phyloP scores from a whole-genome alignment of 2,329 filamentous ascomycete species.

The Pseudocercospora pini-densiflorae region DNA sequence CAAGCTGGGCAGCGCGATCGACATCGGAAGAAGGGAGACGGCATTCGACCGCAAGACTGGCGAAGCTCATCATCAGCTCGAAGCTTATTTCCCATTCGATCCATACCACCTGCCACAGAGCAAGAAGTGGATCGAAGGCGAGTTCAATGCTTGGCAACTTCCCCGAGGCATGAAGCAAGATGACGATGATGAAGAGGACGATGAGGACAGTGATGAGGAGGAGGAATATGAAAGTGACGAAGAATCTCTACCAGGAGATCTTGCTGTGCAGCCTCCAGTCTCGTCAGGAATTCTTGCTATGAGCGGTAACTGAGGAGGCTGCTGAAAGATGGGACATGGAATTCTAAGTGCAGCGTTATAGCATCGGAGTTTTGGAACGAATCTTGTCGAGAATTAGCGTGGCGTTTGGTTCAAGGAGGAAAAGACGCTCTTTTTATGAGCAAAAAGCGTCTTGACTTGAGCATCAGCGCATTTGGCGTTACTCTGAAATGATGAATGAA shows the following conservation, averaged over 20 bases:
- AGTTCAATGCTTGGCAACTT: slow-evolving; percentile 81
- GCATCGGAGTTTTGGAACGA: slow-evolving; percentile 18
- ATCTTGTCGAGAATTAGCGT: slow-evolving; percentile 13
- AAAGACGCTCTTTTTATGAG: slow-evolving; percentile 21
- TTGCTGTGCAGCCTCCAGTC: slow-evolving; percentile 23
- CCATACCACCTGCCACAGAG: slow-evolving; percentile 90
- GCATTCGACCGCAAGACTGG: slow-evolving; percentile 61
- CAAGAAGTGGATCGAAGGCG: slow-evolving; percentile 82
- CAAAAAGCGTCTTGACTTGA: slow-evolving; percentile 28
- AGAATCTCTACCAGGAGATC: slow-evolving; percentile 31
- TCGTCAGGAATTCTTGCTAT: slow-evolving; percentile 21
- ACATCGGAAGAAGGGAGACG: slow-evolving; percentile 60
- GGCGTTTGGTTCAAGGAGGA: slow-evolving; percentile 31
- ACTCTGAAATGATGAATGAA: background rate
- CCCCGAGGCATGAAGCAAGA: slow-evolving; percentile 67
- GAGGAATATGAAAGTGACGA: slow-evolving; percentile 40
- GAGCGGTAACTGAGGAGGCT: slow-evolving; percentile 17
- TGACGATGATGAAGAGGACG: slow-evolving; percentile 54
- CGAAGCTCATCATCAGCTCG: slow-evolving; percentile 81
- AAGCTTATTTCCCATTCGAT: slow-evolving; percentile 97
- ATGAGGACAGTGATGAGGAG: slow-evolving; percentile 49
- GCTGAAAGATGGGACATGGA: slow-evolving; percentile 12
- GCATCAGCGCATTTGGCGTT: slow-evolving; percentile 19
- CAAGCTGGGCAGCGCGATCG: slow-evolving; percentile 48
- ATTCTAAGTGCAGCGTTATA: slow-evolving; percentile 23